Evolutionary conservation across 805 yeast species (phyloP), one percentile per base, ranked within the genome.

Genomic region (Lipomyces starkeyi): DNA sequence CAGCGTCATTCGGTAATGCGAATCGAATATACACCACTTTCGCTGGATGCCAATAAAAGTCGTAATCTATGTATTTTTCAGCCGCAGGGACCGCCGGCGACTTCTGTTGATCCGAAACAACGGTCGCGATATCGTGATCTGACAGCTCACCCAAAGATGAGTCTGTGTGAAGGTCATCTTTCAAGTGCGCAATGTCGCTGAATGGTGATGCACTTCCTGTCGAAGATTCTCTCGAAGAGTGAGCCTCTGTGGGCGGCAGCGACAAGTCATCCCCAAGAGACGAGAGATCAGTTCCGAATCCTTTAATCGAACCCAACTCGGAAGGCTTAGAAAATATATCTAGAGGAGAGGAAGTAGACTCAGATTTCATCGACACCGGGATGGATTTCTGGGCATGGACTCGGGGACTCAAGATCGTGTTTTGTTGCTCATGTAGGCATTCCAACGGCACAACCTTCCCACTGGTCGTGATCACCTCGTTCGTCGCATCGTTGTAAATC

Each of bases 11-110:
- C 8, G 56, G 34, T 25, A 53, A 53, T 25, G 34, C 56, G 34
- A 25, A 53, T 53, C 56, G 27, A 29, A 53, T 29, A 53, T n/a
- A 53, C 20, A 29, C 56, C n/a, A 35, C 56, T 25, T 53, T 53
- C 13, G 56, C 56, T 3, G 56, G 56, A 25, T 25, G 34, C 56
- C 56, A 53, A 29, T 53, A 53, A 29, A 53, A 53, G n/a, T 25
- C 20, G 56, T 53, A 53, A 29, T 53, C 56, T 9, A 6, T 53
- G 34, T 22, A 53, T 11, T 22, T 22, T 22, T 29, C 34, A 7
- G 34, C n/a, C 11, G 22, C 34, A 22, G 34, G 34, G 7, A 25
- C 56, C 27, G 29, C 17, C 17, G n/a, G 9, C 27, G 34, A 43
- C 49, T 43, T n/a, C 7, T 43, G 13, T 43, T n/a, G 22, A 43